phyloP scores from a whole-genome alignment of 2,329 filamentous ascomycete genomes.

The Neopestalotiopsis clavispora region DNA sequence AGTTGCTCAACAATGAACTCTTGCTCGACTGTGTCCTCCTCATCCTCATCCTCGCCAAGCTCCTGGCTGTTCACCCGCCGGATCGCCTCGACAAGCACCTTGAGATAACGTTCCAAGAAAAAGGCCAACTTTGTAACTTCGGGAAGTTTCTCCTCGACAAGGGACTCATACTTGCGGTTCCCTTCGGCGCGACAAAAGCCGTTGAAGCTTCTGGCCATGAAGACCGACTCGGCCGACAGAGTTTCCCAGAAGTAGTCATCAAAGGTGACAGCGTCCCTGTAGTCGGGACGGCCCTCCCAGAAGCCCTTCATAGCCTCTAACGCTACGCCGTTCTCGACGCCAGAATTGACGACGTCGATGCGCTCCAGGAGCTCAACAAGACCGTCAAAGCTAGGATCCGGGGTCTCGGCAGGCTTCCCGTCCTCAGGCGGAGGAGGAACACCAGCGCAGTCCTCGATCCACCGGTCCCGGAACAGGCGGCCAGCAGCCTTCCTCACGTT shows the following conservation, averaged over 20 bases:
- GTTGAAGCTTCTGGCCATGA: constrained; percentile 91
- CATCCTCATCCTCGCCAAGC: constrained; percentile 61
- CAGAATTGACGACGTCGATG: constrained; percentile 91
- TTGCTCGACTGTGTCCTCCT: constrained; percentile 83
- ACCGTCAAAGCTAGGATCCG: constrained; percentile 76
- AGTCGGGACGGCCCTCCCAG: constrained; percentile 90
- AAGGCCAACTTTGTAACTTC: constrained; percentile 92
- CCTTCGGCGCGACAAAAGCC: constrained; percentile 83
- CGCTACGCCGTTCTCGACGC: constrained; percentile 86
- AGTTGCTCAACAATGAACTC: constrained; percentile 97
- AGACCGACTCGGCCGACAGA: constrained; percentile 82
- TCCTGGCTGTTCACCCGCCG: constrained; percentile 59
- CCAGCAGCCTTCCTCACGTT: constrained; percentile 91
- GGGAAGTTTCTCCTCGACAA: constrained; percentile 91
- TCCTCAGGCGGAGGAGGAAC: constrained; percentile 63
- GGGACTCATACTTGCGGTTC: constrained; percentile 73
- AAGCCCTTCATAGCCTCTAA: constrained; percentile 95
- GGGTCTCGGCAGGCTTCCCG: constrained; percentile 59
- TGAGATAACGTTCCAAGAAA: constrained; percentile 81
- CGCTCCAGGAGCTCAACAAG: constrained; percentile 90
- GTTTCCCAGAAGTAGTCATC: constrained; percentile 81
- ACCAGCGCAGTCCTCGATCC: constrained; percentile 93
- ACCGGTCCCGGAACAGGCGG: constrained; percentile 89
- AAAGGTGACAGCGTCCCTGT: constrained; percentile 73
- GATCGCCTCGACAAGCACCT: constrained; percentile 68